Evolutionary conservation across 1,139 yeast genomes (phyloP).

Genomic region (Zygosaccharomyces sapae): DNA sequence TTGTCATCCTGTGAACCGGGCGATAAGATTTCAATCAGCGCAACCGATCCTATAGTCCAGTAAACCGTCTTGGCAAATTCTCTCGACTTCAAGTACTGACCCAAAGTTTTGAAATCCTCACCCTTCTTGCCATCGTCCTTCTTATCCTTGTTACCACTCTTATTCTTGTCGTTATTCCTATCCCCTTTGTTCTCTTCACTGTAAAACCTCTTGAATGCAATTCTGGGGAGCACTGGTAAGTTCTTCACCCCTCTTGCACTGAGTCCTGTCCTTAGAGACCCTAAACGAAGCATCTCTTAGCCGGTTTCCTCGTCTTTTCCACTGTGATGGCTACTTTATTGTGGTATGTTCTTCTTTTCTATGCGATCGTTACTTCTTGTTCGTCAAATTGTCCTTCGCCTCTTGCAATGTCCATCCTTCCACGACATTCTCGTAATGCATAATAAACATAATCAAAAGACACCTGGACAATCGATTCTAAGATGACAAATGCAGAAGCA

Average conservation of each 20-base stretch:
- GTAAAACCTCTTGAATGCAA: background rate
- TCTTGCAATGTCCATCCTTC: too few species aligned
- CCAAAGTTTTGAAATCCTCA: constrained; percentile 30
- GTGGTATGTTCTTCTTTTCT: too few species aligned
- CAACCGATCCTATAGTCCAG: constrained; percentile 39
- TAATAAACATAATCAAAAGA: too few species aligned
- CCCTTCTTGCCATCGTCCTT: constrained; percentile 28
- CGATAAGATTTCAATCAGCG: constrained; percentile 36
- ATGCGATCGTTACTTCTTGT: too few species aligned
- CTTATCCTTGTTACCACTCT: constrained; percentile 18
- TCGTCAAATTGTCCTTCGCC: too few species aligned
- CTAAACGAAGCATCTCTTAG: background rate
- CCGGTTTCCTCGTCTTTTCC: too few species aligned
- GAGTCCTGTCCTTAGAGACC: background rate
- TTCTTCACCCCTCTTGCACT: too few species aligned
- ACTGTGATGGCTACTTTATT: too few species aligned
- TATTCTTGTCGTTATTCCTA: constrained; percentile 9
- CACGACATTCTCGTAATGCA: too few species aligned
- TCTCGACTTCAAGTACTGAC: constrained; percentile 39
- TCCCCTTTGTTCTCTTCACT: constrained; percentile 5
- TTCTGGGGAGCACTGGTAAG: background rate
- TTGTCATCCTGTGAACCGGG: constrained; percentile 27
- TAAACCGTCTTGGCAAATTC: constrained; percentile 40
- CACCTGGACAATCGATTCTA: too few species aligned
- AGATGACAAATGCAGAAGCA: too few species aligned